Evolutionary conservation across 768 basidiomycete genomes (phyloP).

Genomic region (Dictyophora rubrovolvata): DNA sequence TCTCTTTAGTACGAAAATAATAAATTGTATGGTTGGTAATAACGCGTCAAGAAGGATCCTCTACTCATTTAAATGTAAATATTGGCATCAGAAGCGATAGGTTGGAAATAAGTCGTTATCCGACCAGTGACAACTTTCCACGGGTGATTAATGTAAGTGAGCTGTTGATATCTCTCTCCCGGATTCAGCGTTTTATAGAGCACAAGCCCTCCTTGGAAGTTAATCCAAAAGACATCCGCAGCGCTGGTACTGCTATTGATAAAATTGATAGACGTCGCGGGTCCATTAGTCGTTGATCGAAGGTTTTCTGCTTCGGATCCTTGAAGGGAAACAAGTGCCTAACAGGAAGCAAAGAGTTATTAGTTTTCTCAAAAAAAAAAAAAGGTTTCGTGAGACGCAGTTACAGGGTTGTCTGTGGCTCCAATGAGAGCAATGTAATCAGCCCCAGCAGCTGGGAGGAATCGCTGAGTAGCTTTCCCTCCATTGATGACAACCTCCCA

Average conservation of each 20-base stretch:
- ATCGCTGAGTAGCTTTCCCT: background rate
- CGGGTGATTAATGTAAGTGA: background rate
- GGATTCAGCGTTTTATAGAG: background rate
- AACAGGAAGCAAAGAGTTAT: background rate
- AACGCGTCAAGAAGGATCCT: no score
- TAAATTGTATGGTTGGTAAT: no score
- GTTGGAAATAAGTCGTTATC: background rate
- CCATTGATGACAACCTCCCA: background rate
- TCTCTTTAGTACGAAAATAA: no score
- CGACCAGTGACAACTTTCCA: background rate
- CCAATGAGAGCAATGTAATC: background rate
- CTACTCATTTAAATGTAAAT: background rate
- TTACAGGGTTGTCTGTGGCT: background rate
- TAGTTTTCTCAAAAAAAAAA: background rate
- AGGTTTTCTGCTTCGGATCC: background rate
- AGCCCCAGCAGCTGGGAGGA: background rate
- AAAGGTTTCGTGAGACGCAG: background rate
- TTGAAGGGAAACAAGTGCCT: background rate
- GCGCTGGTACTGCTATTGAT: background rate
- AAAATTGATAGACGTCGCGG: background rate
- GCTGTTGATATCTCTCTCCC: background rate
- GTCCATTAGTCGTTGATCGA: background rate
- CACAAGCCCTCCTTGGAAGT: background rate
- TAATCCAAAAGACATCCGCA: background rate
- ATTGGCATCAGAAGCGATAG: background rate